Evolutionary conservation across 139 green algal species (phyloP), one percentile per base, ranked within the genome.

Genomic region (Chlorella sp.): DNA sequence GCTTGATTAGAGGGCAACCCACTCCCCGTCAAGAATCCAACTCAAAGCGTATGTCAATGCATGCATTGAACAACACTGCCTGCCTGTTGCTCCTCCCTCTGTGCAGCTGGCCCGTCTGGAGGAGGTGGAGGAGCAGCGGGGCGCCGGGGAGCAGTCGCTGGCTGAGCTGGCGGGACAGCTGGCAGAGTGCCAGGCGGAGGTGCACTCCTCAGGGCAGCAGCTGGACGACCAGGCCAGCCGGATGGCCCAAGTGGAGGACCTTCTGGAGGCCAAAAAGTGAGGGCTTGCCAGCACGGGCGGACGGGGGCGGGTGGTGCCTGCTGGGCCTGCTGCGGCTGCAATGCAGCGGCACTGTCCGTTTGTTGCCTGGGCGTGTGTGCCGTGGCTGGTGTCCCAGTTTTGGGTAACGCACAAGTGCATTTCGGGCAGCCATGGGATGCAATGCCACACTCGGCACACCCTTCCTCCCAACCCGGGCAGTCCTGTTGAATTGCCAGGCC

Each of bases 81-180:
- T 21, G 11, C 21, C 12, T 48, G 68, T 48, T 1, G 0, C 1
- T 34, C 32, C n/a, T 60, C 22, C 5, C 57, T 2, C 15, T 88
- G 22, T 64, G 78, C 76, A 89, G 86, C 53, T 89, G 75, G 86
- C 76, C 1, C 78, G 86, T 16, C 57, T 89, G 57, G 86, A 66
- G 76, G 75, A 64, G 0, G 2, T 79, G 12, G 76, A 85, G 24
- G 53, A 15, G 34, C 24, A 78, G 57, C 34, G 61, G 3, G 36
- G 4, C 1, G 60, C 22, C 24, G 34, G 57, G 7, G 76, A 77
- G 36, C 34, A 37, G 36, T 26, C 37, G 36, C 3, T 42, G 26
- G 75, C 36, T 9, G 57, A 73, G 36, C 86, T 76, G 9, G 14
- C 22, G 12, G 34, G 28, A 60, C 75, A 79, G 86, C n/a, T 89